phyloP scores from a whole-genome alignment of 305 asterid genomes.

The Striga hermonthica region DNA sequence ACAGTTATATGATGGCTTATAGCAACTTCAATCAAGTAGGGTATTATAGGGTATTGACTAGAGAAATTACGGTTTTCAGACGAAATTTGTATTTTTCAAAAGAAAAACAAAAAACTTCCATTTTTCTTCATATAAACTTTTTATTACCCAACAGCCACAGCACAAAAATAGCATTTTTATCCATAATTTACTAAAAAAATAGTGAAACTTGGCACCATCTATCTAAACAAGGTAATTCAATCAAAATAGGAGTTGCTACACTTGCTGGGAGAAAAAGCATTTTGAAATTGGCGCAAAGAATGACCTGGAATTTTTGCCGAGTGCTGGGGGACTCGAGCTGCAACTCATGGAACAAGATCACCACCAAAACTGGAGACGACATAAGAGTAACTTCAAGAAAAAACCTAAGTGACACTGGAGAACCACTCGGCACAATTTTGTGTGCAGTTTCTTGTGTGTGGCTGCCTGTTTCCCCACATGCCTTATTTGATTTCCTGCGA shows the following conservation, averaged over 20 bases:
- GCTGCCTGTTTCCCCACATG: conserved; percentile 66
- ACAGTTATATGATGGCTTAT: background rate
- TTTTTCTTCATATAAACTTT: too few relatives aligned
- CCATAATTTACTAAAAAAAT: background rate
- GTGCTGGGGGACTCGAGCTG: conserved; percentile 68
- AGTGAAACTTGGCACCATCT: background rate
- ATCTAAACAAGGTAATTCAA: too few relatives aligned
- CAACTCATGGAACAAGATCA: conserved; percentile 71
- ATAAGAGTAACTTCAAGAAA: conserved; percentile 64
- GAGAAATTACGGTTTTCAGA: background rate
- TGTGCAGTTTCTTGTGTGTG: conserved; percentile 65
- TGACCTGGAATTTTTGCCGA: conserved; percentile 61
- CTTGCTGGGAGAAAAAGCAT: conserved; percentile 83
- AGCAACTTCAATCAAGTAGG: background rate
- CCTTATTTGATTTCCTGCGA: conserved; percentile 67
- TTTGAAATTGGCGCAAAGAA: conserved; percentile 70
- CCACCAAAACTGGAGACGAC: conserved; percentile 61
- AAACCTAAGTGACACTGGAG: conserved; percentile 66
- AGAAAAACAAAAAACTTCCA: too few relatives aligned
- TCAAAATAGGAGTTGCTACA: conserved; percentile 60
- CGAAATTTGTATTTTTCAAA: too few relatives aligned
- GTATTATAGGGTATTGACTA: too few relatives aligned
- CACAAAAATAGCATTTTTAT: background rate
- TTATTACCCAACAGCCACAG: background rate
- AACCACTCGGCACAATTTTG: conserved; percentile 71